phyloP scores from a whole-genome alignment of 257 asterid genomes.

The Solanum tacnaense region DNA sequence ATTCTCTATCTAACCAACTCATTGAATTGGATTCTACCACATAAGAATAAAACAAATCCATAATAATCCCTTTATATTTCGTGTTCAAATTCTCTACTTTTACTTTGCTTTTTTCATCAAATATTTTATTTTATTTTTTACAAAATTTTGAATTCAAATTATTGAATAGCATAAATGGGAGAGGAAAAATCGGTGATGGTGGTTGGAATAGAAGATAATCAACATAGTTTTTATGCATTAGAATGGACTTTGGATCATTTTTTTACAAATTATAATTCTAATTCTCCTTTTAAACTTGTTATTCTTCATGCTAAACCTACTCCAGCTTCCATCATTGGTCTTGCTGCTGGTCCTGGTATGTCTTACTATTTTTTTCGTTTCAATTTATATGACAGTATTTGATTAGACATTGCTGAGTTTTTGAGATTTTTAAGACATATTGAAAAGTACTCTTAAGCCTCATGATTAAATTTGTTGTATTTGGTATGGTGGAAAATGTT shows the following conservation, averaged over 20 bases:
- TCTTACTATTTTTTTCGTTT: neutral
- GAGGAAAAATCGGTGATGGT: neutral
- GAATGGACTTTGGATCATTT: slow-evolving; percentile 77
- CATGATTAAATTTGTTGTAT: neutral
- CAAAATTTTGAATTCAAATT: neutral
- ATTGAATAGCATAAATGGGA: neutral
- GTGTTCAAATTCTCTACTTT: neutral
- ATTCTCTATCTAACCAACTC: neutral
- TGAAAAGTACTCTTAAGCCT: neutral
- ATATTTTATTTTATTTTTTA: neutral
- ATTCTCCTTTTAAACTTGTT: slow-evolving; percentile 43
- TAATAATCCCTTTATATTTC: neutral
- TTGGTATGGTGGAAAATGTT: neutral
- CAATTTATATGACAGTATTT: neutral
- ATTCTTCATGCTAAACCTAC: slow-evolving; percentile 68
- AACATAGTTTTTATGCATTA: slow-evolving; percentile 64
- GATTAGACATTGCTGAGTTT: neutral
- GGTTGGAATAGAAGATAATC: slow-evolving; percentile 48
- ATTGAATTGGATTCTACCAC: neutral
- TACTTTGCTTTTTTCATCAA: neutral
- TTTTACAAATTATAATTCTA: slow-evolving; percentile 24
- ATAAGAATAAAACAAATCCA: neutral
- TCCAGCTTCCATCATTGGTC: slow-evolving; percentile 35
- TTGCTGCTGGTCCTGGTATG: slow-evolving; percentile 66
- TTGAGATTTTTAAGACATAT: neutral